phyloP scores from a whole-genome alignment of 768 basidiomycete species.

The Crassisporium funariophilum region DNA sequence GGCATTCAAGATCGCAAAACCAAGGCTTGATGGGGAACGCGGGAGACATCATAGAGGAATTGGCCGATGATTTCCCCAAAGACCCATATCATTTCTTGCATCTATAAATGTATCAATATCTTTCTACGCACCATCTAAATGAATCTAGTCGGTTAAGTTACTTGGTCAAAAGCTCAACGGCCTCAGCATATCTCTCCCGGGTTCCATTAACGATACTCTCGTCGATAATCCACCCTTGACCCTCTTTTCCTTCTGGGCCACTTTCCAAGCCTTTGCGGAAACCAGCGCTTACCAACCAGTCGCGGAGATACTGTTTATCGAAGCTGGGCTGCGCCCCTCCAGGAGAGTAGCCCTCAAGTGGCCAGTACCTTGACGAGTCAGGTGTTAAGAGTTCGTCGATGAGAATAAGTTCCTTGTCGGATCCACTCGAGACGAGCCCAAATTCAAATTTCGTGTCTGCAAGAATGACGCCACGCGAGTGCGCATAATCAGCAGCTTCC shows the following conservation, averaged over 20 bases:
- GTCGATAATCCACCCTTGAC: conserved; percentile 79
- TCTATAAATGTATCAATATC: too few relatives aligned
- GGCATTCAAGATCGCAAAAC: too few relatives aligned
- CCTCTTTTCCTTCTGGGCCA: conserved; percentile 64
- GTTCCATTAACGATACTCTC: conserved; percentile 79
- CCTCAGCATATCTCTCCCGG: conserved; percentile 77
- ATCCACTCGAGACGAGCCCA: conserved; percentile 62
- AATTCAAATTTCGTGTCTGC: conserved; percentile 99
- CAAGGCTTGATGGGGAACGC: too few relatives aligned
- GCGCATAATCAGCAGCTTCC: conserved; percentile 74
- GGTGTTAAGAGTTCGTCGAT: conserved; percentile 98
- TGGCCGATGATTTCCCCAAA: too few relatives aligned
- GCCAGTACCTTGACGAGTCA: conserved; percentile 98
- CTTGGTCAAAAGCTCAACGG: conserved; percentile 56
- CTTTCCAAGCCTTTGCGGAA: conserved; percentile 80
- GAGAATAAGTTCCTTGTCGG: conserved; percentile 64
- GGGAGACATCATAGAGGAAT: too few relatives aligned
- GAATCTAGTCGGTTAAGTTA: too few relatives aligned
- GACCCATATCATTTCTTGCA: too few relatives aligned
- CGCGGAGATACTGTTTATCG: conserved; percentile 95
- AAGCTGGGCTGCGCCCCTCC: conserved; percentile 87
- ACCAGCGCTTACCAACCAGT: conserved; percentile 78
- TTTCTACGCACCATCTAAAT: too few relatives aligned
- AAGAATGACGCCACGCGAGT: conserved; percentile 81
- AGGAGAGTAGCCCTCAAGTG: conserved; percentile 66